Conservation (phyloP, 2,329 filamentous ascomycete genomes). For the Graphiopsis chlorocephala region DNA sequence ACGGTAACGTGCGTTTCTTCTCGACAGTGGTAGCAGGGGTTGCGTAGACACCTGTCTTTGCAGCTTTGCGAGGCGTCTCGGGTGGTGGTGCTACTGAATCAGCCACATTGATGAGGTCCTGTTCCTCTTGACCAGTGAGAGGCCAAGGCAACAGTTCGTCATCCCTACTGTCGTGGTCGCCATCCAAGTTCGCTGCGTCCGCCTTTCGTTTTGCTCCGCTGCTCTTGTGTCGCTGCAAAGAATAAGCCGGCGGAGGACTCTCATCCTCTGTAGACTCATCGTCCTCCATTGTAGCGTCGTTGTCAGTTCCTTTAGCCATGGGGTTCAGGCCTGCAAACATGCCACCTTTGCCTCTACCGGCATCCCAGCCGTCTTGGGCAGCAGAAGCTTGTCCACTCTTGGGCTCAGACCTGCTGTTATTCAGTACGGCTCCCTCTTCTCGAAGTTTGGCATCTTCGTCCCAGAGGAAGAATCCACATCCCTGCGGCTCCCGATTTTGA, state of each 20-base stretch:
- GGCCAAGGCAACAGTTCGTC: conserved; percentile 35
- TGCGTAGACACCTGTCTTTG: conserved; percentile 37
- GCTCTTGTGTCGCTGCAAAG: conserved; percentile 8
- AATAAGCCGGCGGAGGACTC: conserved; percentile 21
- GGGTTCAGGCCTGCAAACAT: conserved; percentile 16
- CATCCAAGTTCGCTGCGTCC: conserved; percentile 20
- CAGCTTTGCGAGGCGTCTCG: conserved; percentile 43
- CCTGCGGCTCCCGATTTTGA: conserved; percentile 47
- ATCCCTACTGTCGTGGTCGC: conserved; percentile 27
- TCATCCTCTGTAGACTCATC: conserved; percentile 19
- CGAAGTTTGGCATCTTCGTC: conserved; percentile 51
- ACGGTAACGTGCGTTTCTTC: conserved; percentile 38
- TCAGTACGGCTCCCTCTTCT: conserved; percentile 47
- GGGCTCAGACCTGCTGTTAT: conserved; percentile 49
- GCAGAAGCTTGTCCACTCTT: conserved; percentile 9
- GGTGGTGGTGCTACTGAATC: conserved; percentile 21
- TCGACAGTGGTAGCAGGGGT: conserved; percentile 36
- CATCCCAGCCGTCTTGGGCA: conserved; percentile 29
- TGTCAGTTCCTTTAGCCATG: neutral
- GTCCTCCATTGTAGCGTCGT: neutral
- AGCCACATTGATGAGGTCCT: conserved; percentile 31
- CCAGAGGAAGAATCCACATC: conserved; percentile 60
- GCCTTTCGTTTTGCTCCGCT: conserved; percentile 34
- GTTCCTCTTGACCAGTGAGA: conserved; percentile 34
- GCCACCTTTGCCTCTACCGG: conserved; percentile 21